phyloP scores from a whole-genome alignment of 2,329 filamentous ascomycete genomes.

The Blastomyces gilchristii region DNA sequence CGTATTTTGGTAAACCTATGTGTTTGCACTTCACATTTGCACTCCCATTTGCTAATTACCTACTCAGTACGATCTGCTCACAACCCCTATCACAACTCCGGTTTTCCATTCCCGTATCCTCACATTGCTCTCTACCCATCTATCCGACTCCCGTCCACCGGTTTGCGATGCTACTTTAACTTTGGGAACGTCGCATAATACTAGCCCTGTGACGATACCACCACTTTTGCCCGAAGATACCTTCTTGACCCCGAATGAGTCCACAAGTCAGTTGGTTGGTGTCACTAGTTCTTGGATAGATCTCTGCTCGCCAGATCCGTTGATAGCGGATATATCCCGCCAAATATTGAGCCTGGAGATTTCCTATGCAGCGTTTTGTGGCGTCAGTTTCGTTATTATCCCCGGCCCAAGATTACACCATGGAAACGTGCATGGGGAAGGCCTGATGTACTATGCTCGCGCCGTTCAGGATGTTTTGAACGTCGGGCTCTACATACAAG shows the following conservation, averaged over 20 bases:
- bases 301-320: slow-evolving; percentile 67
- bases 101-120: slow-evolving; percentile 51
- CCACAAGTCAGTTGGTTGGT: slow-evolving; percentile 65
- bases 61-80: slow-evolving; percentile 54
- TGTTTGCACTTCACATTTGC: background rate
- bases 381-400: slow-evolving; percentile 71
- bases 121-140: slow-evolving; percentile 42
- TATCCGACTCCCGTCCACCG: slow-evolving; percentile 34
- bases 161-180: slow-evolving; percentile 29
- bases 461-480: slow-evolving; percentile 70
- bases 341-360: slow-evolving; percentile 87
- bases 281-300: slow-evolving; percentile 90
- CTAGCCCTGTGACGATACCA: slow-evolving; percentile 31
- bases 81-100: slow-evolving; percentile 50
- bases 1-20: slow-evolving; percentile 13
- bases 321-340: slow-evolving; percentile 75
- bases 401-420: slow-evolving; percentile 62
- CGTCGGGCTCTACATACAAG: slow-evolving; percentile 63
- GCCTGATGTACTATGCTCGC: slow-evolving; percentile 65
- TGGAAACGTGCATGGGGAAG: slow-evolving; percentile 39
- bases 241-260: slow-evolving; percentile 70
- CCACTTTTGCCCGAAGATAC: slow-evolving; percentile 36
- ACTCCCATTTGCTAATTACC: slow-evolving; percentile 11
- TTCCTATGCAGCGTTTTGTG: slow-evolving; percentile 91
- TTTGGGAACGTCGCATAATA: slow-evolving; percentile 32